Base-by-base conservation (phyloP, 805 yeast genomes). In the Brettanomyces naardenensis region DNA sequence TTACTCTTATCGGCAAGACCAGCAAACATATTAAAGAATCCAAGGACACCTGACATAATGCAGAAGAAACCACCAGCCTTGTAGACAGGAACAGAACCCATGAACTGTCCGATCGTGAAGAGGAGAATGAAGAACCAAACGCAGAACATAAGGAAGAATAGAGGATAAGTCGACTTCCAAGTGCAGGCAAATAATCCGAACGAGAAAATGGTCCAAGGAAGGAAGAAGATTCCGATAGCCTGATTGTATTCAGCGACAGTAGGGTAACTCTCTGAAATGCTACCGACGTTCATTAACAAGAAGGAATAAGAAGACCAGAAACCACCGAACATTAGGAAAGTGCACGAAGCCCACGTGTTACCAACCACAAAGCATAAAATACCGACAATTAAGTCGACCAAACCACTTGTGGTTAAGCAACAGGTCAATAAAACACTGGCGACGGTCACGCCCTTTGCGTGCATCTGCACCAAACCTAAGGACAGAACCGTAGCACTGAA, bases 291-390 rank as follows among this genome's bases (percentile, higher is more conserved):
- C 42, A 69, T 64, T 38, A 64, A 51, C 5, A 73, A 57, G 38
- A 69, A 66, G 3, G 72, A 71, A 48, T 63, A 73, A 3, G 71
- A 59, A 37, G 69, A 54, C 72, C 77, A 75, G 51, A 74, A 75
- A 1, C 75, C 72, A 19, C 79, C 80, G 56, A 67, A 75, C 51
- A 69, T 65, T 20, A 66, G 56, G 36, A 75, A 64, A 1, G 75
- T 72, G 31, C 75, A 67, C 28, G 68, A 69, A 19, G 75, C 80
- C 67, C 76, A 75, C 1, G 76, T 69, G 52, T 73, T 73, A 34
- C 76, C 77, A 28, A 66, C 49, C 15, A 66, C 44, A 35, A 73
- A 51, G 47, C 75, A 73, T 64, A 75, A 66, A 7, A 71, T 46
- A 3, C 80, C 80, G 28, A 70, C 69, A 29, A 72, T 58, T 3